Evolutionary conservation across 192 early-diverging fungal genomes (phyloP).

Genomic region (Martensiomyces pterosporus): DNA sequence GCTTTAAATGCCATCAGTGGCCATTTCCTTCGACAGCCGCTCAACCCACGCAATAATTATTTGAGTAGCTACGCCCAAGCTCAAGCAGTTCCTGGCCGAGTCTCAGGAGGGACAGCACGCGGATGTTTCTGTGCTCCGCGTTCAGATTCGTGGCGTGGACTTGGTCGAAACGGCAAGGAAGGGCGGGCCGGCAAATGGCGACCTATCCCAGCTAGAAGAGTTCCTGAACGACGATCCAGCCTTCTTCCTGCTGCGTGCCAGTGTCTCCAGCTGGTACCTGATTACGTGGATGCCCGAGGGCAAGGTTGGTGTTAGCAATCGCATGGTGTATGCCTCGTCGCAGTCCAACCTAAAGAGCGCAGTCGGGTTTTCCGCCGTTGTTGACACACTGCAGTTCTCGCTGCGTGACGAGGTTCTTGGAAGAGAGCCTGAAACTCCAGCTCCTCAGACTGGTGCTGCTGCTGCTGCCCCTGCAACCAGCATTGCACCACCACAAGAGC

Average conservation of each 20-base stretch:
- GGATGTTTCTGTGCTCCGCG: slow-evolving; percentile 29
- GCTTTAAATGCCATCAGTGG: not conserved
- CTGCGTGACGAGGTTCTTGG: slow-evolving; percentile 39
- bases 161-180: slow-evolving; percentile 36
- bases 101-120: slow-evolving; percentile 31
- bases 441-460: not conserved
- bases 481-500: not conserved
- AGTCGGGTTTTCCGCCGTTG: slow-evolving; percentile 31
- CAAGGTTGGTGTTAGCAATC: slow-evolving; percentile 41
- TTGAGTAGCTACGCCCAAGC: slow-evolving; percentile 33
- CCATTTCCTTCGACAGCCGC: not conserved
- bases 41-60: slow-evolving; percentile 1
- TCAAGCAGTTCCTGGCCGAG: slow-evolving; percentile 43
- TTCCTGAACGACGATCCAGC: slow-evolving; percentile 22
- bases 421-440: not conserved
- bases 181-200: slow-evolving; percentile 36
- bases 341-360: slow-evolving; percentile 43
- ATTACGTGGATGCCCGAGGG: slow-evolving; percentile 53
- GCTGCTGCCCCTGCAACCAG: not conserved
- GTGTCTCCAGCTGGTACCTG: slow-evolving; percentile 36
- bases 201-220: slow-evolving; percentile 35
- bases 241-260: slow-evolving; percentile 41
- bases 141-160: slow-evolving; percentile 42
- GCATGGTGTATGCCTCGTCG: slow-evolving; percentile 52
- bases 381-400: slow-evolving; percentile 35